Conservation (phyloP, 169 alveolate genomes). For the Cryptosporidium sp. region DNA sequence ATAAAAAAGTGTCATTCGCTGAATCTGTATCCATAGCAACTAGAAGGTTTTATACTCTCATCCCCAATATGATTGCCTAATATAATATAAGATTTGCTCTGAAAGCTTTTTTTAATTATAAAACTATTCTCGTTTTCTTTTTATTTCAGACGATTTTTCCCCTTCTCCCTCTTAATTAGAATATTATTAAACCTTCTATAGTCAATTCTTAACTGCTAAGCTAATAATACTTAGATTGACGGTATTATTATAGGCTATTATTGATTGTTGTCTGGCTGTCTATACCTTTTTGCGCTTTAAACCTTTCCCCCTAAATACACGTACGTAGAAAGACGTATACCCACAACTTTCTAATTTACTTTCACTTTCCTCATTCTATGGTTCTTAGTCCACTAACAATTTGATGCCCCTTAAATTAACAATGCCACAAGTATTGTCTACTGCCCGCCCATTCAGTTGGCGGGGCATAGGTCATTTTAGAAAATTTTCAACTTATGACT, state of each 20-base stretch:
- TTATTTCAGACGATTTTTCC: slow-evolving; percentile 47
- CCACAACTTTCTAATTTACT: slow-evolving; percentile 21
- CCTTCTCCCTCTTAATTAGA: slow-evolving; percentile 67
- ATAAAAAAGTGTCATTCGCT: slow-evolving; percentile 61
- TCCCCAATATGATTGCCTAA: slow-evolving; percentile 69
- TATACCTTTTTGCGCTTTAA: slow-evolving; percentile 65
- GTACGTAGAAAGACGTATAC: slow-evolving; percentile 74
- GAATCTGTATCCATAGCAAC: slow-evolving; percentile 73
- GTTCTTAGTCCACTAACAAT: slow-evolving; percentile 58
- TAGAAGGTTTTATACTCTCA: slow-evolving; percentile 69
- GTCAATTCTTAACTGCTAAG: slow-evolving; percentile 76
- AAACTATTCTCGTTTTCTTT: neutral
- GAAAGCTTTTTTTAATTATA: slow-evolving; percentile 2
- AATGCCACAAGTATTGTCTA: slow-evolving; percentile 54
- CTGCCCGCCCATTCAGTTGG: slow-evolving; percentile 15
- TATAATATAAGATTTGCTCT: slow-evolving; percentile 26
- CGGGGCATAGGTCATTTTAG: neutral
- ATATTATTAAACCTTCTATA: slow-evolving; percentile 48
- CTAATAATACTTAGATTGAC: slow-evolving; percentile 76
- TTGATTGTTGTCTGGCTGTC: slow-evolving; percentile 75
- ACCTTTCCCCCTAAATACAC: slow-evolving; percentile 32
- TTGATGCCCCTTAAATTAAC: slow-evolving; percentile 17
- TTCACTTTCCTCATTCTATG: slow-evolving; percentile 43
- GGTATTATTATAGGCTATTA: slow-evolving; percentile 69
- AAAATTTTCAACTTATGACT: neutral